Conservation (phyloP, 176 grass and related monocot species). For the Otatea glauca region DNA sequence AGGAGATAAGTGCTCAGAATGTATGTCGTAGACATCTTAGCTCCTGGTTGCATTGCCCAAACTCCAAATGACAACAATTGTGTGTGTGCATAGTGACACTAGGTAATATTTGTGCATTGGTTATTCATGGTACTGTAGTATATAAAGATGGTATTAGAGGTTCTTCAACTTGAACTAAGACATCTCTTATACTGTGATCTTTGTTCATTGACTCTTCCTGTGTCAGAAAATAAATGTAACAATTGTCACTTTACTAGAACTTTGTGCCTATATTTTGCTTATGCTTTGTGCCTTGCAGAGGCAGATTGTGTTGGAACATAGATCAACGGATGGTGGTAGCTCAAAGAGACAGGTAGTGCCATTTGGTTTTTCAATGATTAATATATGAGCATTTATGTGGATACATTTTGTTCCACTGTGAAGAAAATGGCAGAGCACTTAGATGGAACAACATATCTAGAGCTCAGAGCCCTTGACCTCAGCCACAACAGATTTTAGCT, state of each 20-base stretch:
- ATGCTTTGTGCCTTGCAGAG: no score
- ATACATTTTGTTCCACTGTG: conserved; percentile 22
- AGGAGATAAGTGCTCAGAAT: conserved; percentile 60
- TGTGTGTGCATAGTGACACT: not conserved
- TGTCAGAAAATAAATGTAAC: no score
- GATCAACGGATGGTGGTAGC: no score
- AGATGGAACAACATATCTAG: no score
- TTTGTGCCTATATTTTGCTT: no score
- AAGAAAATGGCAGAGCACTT: conserved; percentile 67
- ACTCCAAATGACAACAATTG: not conserved
- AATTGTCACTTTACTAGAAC: no score
- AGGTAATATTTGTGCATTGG: not conserved
- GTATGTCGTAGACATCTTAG: conserved; percentile 35
- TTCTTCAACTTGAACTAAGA: conserved; percentile 18
- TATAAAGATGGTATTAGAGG: not conserved
- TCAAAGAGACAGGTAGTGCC: no score
- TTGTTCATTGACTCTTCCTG: no score
- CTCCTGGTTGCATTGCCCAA: conserved; percentile 3
- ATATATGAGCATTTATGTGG: not conserved
- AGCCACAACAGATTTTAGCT: conserved; percentile 19
- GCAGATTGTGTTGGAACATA: no score
- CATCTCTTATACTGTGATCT: no score
- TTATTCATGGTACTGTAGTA: conserved; percentile 8
- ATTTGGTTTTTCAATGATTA: no score
- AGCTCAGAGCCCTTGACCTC: conserved; percentile 28